Evolutionary conservation across 768 basidiomycete species (phyloP), one percentile per base, ranked within the genome.

Genomic region (Calocybe cyanea): DNA sequence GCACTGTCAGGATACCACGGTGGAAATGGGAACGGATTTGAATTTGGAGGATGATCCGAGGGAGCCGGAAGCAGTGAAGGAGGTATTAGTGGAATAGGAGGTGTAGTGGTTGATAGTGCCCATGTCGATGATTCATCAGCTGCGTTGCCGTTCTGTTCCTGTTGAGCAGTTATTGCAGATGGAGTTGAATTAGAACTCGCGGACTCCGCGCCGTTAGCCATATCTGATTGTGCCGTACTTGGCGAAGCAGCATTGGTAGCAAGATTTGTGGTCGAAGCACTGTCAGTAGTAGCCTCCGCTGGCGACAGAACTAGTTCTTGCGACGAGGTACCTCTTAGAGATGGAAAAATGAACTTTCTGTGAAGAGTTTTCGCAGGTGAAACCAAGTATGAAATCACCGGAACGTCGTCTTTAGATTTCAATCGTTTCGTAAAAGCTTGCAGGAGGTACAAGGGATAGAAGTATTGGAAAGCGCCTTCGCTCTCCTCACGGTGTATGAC

Each of bases 401-500:
- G 78, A 0, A 67, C 61, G 2, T 70, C 60, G 6, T 62, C 55
- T 21, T 55, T 52, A 21, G 53, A 52, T 2, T 51, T 43, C 8
- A 72, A 50, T 3, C 41, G 54, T 36, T 60, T 59, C 2, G 56
- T 61, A 42, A 72, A 68, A 15, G 53, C 54, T 21, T 61, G 60
- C 1, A 78, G 61, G 1, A 76, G 57, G 2, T 68, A 61, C 4
- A 77, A 55, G 1, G 85, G 83, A 55, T 85, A 87, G 55, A 85
- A 85, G 53, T 85, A 75, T 59, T 87, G 85, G 46, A 66, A 78
- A 0, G 83, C 84, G 3, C 71, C 71, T 7, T 80, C 77, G 42
- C 73, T 75, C 60, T 85, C 83, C 63, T 87, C 85, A 30, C 78
- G 83, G 54, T 87, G 85, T 30, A 87, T 83, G 28, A 86, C 83